These are phyloP conservation scores for Saturnispora ahearnii DNA, from an alignment of 805 yeast species.

Conservation along the genomic window DNA sequence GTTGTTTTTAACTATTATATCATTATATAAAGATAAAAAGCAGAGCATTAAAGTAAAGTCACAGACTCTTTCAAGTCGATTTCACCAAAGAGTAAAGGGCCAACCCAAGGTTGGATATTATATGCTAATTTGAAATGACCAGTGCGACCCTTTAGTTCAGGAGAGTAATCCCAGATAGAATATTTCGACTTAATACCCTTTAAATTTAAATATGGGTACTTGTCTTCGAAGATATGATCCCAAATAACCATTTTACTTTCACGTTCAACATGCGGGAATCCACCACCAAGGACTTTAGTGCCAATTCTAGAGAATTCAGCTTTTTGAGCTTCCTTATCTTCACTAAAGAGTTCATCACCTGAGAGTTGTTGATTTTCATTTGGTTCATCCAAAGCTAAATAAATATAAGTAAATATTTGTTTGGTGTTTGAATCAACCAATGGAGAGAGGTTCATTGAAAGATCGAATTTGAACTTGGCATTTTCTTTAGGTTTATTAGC, in stretches of 20 bases:
- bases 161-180: constrained; percentile 78
- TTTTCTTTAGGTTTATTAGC: constrained; percentile 69
- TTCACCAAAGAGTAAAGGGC: constrained; percentile 66
- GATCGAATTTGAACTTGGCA: constrained; percentile 59
- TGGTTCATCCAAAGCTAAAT: constrained; percentile 51
- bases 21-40: not conserved
- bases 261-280: constrained; percentile 7
- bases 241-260: constrained; percentile 65
- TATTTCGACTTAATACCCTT: constrained; percentile 58
- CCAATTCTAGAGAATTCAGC: not conserved
- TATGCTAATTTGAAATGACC: constrained; percentile 70
- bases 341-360: not conserved
- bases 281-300: constrained; percentile 5
- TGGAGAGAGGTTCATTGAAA: constrained; percentile 64
- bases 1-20: not conserved
- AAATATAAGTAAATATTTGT: constrained; percentile 85
- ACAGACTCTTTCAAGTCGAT: constrained; percentile 25
- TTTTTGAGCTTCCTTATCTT: not conserved
- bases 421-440: constrained; percentile 96
- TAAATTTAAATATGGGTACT: constrained; percentile 47
- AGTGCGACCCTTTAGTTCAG: constrained; percentile 49
- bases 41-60: constrained; percentile 17
- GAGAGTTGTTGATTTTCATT: not conserved
- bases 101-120: constrained; percentile 90
- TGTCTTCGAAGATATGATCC: constrained; percentile 69